phyloP scores from a whole-genome alignment of 2,329 filamentous ascomycete genomes.

The Apiospora sp. region DNA sequence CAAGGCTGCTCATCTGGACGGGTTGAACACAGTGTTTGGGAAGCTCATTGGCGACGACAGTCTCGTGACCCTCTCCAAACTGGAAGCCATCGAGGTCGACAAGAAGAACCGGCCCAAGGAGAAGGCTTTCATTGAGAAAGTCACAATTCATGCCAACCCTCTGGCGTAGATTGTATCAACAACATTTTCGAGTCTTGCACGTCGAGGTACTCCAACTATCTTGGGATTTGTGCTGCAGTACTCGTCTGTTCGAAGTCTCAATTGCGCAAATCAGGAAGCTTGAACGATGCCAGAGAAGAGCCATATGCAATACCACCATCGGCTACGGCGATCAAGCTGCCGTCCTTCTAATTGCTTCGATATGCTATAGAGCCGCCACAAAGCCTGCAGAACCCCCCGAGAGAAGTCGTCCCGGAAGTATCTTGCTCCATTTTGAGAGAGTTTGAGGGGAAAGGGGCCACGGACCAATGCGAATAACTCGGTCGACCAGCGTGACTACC shows the following conservation, averaged over 20 bases:
- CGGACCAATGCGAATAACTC: neutral
- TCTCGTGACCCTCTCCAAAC: constrained; percentile 70
- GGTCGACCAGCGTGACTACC: neutral
- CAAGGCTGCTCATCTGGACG: constrained; percentile 81
- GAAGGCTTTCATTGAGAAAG: constrained; percentile 69
- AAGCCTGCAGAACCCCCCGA: too few species aligned
- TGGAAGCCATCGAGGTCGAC: constrained; percentile 78
- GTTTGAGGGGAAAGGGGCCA: neutral
- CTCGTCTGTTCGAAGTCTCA: neutral
- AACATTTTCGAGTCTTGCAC: neutral
- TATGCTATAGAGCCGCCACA: neutral
- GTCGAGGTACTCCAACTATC: neutral
- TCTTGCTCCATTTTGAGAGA: neutral
- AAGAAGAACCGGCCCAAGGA: constrained; percentile 79
- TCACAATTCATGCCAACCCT: constrained; percentile 83
- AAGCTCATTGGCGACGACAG: constrained; percentile 73
- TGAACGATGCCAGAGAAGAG: neutral
- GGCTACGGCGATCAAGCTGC: neutral
- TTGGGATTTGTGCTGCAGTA: neutral
- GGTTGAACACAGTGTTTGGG: constrained; percentile 85
- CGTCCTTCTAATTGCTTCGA: neutral
- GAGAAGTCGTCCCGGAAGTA: neutral
- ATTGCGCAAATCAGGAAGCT: neutral
- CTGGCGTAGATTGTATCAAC: constrained; percentile 63
- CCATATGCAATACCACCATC: neutral